A percentile compares a stretch with the other conserved stretches of the same genome.
phyloP scores from a whole-genome alignment of 2,329 filamentous ascomycete genomes.

The Samsoniella hepiali region DNA sequence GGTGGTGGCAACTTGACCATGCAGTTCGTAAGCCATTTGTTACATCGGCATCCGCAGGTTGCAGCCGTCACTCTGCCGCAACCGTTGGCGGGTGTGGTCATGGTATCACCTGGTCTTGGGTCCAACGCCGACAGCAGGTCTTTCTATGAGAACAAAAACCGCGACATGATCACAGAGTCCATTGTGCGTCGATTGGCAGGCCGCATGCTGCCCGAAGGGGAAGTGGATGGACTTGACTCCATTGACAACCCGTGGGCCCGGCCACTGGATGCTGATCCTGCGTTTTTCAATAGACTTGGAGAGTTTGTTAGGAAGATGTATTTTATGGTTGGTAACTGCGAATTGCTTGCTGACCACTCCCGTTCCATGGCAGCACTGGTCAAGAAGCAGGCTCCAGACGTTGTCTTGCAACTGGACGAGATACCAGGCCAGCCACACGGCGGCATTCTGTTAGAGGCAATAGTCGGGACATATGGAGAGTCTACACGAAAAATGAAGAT shows the following conservation, averaged over 20 bases:
- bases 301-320: not conserved
- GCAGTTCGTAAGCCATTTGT: conserved; percentile 29
- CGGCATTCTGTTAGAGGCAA: conserved; percentile 20
- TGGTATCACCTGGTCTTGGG: conserved; percentile 23
- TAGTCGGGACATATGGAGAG: not conserved
- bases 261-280: not conserved
- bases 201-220: not conserved
- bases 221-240: not conserved
- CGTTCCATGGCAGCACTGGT: not conserved
- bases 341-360: conserved; percentile 3
- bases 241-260: conserved; percentile 1
- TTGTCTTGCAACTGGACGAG: not conserved
- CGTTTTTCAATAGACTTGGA: not conserved
- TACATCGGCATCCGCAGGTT: conserved; percentile 27
- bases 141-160: not conserved
- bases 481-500: not conserved
- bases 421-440: conserved; percentile 19
- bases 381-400: not conserved
- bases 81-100: not conserved
- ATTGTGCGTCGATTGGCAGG: not conserved
- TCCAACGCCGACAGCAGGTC: not conserved
- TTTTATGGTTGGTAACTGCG: not conserved
- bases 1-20: conserved; percentile 31
- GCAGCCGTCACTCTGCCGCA: not conserved
- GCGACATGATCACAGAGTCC: conserved; percentile 7